Evolutionary conservation across 495 filamentous ascomycete genomes (phyloP).

Genomic region (Ascodesmis nigricans): DNA sequence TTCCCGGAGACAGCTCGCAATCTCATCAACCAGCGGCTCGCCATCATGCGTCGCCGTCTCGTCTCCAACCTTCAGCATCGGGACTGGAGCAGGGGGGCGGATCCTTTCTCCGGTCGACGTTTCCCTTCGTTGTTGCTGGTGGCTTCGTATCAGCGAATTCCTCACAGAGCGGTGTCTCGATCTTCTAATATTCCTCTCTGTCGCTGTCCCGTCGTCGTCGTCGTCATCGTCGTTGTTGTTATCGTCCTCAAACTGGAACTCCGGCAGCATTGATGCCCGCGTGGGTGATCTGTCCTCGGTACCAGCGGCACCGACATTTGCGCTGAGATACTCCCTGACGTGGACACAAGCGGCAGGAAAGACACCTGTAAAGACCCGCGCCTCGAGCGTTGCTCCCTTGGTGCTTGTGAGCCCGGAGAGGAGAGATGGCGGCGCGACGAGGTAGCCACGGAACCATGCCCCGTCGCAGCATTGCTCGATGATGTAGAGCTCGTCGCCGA

Average conservation of each 20-base stretch:
- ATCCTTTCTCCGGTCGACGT: too few species aligned
- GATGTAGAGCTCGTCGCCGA: conserved; percentile 95
- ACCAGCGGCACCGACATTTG: conserved; percentile 44
- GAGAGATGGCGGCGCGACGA: conserved; percentile 80
- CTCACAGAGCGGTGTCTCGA: too few species aligned
- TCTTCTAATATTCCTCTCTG: conserved; percentile 14
- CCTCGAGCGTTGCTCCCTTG: conserved; percentile 83
- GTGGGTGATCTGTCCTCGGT: conserved; percentile 21
- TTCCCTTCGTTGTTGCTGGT: too few species aligned
- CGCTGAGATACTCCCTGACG: conserved; percentile 26
- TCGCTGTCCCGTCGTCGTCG: conserved; percentile 21
- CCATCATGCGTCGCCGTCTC: conserved; percentile 73
- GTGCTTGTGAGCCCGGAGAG: conserved; percentile 77
- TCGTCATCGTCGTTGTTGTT: conserved; percentile 27
- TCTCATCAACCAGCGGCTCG: conserved; percentile 91
- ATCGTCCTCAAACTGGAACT: conserved; percentile 8
- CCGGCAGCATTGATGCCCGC: too few species aligned
- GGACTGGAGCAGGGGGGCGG: conserved; percentile 76
- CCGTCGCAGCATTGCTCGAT: conserved; percentile 78
- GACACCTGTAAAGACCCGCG: conserved; percentile 88
- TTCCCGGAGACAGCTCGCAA: conserved; percentile 83
- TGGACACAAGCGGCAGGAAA: conserved; percentile 88
- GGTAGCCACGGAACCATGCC: conserved; percentile 84
- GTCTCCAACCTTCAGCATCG: conserved; percentile 92
- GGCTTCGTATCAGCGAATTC: too few species aligned